These are phyloP conservation scores for Neurospora sp. DNA, from an alignment of 495 filamentous ascomycete species.

Conservation along the genomic window DNA sequence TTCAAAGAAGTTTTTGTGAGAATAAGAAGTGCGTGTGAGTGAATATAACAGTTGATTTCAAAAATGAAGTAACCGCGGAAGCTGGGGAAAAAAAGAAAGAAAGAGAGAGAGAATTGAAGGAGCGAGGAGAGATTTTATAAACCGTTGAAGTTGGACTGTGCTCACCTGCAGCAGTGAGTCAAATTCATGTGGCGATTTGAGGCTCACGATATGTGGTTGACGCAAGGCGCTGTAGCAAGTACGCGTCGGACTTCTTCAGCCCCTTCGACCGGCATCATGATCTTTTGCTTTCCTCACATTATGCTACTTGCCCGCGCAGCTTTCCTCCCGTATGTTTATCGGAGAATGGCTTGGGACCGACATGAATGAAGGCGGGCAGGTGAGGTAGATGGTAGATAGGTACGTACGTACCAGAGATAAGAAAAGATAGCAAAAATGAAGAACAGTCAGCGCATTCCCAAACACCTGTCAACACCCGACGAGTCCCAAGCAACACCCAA, in stretches of 20 bases:
- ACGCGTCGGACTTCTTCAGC: too few species aligned
- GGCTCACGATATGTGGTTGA: neutral
- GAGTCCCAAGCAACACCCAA: too few species aligned
- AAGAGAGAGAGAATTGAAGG: neutral
- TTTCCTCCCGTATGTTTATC: neutral
- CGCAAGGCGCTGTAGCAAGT: neutral
- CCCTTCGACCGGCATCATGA: too few species aligned
- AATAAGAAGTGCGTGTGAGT: neutral
- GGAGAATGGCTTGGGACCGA: neutral
- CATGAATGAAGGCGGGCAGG: neutral
- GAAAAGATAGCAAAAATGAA: too few species aligned
- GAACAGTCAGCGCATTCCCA: too few species aligned
- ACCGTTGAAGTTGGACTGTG: neutral
- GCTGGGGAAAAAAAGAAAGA: neutral
- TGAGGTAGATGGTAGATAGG: too few species aligned
- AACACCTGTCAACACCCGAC: too few species aligned
- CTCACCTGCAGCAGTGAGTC: neutral
- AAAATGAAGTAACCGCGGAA: neutral
- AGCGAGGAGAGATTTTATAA: neutral
- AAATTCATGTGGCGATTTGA: neutral
- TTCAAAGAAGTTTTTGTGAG: neutral
- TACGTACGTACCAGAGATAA: too few species aligned
- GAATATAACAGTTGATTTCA: neutral
- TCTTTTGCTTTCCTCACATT: too few species aligned
- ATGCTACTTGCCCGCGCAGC: too few species aligned